Evolutionary conservation across 805 yeast genomes (phyloP).

Genomic region (Kazachstania bromeliacearum): DNA sequence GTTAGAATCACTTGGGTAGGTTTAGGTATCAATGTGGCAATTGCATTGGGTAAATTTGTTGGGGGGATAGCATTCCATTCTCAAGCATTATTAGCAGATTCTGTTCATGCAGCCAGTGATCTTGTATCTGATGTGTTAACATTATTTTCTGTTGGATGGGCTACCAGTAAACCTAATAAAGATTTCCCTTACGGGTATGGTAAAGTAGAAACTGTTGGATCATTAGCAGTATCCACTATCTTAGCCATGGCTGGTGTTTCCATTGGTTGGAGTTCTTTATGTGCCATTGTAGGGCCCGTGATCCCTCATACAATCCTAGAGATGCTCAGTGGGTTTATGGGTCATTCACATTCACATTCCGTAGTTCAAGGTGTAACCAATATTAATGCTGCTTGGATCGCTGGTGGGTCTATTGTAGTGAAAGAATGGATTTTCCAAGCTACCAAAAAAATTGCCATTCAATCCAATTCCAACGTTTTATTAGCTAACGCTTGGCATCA

Average conservation of each 20-base stretch:
- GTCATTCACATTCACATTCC: slow-evolving; percentile 35
- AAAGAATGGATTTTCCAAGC: slow-evolving; percentile 85
- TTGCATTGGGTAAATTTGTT: slow-evolving; percentile 77
- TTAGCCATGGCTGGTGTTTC: slow-evolving; percentile 80
- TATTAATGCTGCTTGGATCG: slow-evolving; percentile 94
- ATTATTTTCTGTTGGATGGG: slow-evolving; percentile 74
- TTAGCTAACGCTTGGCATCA: slow-evolving; percentile 99
- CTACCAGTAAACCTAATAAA: slow-evolving; percentile 48
- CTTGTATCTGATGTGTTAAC: slow-evolving; percentile 84
- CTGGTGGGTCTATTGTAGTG: slow-evolving; percentile 74
- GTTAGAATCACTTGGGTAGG: slow-evolving; percentile 93
- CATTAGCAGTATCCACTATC: slow-evolving; percentile 77
- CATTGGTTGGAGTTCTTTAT: slow-evolving; percentile 78
- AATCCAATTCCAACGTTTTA: slow-evolving; percentile 76
- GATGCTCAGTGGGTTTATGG: slow-evolving; percentile 25
- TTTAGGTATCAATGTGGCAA: slow-evolving; percentile 66
- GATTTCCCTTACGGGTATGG: slow-evolving; percentile 84
- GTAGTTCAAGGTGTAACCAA: slow-evolving; percentile 40
- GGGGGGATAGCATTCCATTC: slow-evolving; percentile 94
- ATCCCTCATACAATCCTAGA: slow-evolving; percentile 57
- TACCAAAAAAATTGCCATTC: slow-evolving; percentile 69
- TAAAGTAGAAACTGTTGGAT: slow-evolving; percentile 85
- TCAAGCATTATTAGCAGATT: slow-evolving; percentile 88
- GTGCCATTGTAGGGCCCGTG: slow-evolving; percentile 56
- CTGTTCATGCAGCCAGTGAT: slow-evolving; percentile 87